Conservation (phyloP, 257 asterid genomes). For the Gentiana macrophylla region DNA sequence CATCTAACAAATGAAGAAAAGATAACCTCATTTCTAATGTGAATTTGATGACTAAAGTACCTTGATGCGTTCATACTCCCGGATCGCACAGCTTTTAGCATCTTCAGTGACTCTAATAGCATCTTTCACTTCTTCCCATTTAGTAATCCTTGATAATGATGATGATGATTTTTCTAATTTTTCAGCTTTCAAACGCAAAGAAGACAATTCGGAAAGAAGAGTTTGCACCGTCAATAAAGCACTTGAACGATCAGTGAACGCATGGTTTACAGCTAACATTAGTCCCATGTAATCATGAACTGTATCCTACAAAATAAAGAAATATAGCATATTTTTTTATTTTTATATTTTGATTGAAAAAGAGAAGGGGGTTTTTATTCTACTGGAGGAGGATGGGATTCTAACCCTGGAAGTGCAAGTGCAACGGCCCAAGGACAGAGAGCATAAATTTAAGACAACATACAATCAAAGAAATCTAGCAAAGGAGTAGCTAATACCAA, state of each 20-base stretch:
- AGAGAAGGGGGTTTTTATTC: no score
- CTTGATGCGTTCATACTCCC: conserved; percentile 87
- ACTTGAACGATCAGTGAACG: conserved; percentile 89
- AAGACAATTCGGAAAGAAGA: conserved; percentile 73
- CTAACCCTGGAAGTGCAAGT: no score
- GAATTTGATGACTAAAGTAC: conserved; percentile 23
- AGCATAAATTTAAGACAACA: neutral
- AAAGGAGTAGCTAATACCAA: conserved; percentile 42
- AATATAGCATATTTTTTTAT: neutral
- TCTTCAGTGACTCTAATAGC: conserved; percentile 81
- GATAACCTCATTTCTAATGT: conserved; percentile 4
- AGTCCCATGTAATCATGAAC: conserved; percentile 84
- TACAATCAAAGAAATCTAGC: neutral
- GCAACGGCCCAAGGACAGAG: no score
- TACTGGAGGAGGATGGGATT: no score
- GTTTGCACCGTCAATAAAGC: conserved; percentile 94
- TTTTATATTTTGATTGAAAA: no score
- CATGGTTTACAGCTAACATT: conserved; percentile 71
- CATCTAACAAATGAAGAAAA: conserved; percentile 10
- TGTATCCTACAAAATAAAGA: conserved; percentile 43
- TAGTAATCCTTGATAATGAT: conserved; percentile 51
- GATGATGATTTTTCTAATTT: conserved; percentile 73
- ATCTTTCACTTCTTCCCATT: conserved; percentile 63
- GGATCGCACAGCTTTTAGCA: conserved; percentile 70
- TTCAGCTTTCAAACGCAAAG: conserved; percentile 72